Conservation (phyloP, 139 green algal species). For the Chlamydomonas sp. region DNA sequence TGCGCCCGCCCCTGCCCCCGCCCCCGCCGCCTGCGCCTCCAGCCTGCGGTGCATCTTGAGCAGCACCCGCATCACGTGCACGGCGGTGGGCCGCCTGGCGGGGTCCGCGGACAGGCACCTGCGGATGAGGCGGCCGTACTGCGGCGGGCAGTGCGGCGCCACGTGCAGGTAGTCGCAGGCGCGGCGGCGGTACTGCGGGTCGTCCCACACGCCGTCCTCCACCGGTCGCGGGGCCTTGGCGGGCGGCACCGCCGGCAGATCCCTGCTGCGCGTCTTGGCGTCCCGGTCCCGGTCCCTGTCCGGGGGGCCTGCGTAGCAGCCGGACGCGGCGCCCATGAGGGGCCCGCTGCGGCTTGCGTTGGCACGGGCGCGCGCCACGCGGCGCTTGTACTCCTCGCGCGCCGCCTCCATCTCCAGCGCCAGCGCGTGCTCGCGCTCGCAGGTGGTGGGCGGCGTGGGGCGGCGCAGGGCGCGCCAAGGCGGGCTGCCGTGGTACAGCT, state of each 20-base stretch:
- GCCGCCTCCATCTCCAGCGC: neutral
- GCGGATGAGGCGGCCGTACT: conserved; percentile 6
- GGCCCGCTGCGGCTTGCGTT: no score
- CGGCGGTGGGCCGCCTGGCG: neutral
- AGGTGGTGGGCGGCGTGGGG: neutral
- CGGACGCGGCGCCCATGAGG: no score
- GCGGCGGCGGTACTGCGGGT: neutral
- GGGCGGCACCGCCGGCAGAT: neutral
- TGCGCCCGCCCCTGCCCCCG: neutral
- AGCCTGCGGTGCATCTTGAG: conserved; percentile 13
- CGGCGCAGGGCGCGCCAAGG: neutral
- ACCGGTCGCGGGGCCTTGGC: neutral
- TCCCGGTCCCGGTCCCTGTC: no score
- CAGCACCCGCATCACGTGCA: neutral
- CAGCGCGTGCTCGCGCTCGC: neutral
- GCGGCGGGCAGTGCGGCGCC: neutral
- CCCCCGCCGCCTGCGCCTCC: neutral
- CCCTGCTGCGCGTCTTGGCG: neutral
- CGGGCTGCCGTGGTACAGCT: conserved; percentile 28
- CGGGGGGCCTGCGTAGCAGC: no score
- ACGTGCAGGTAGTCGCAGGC: conserved; percentile 1
- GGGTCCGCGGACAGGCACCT: conserved; percentile 8
- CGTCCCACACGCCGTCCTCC: conserved; percentile 10
- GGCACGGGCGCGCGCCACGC: no score
- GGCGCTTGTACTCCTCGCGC: neutral